Base-by-base conservation (phyloP, 2,329 filamentous ascomycete species). In the Ascochyta pisi region DNA sequence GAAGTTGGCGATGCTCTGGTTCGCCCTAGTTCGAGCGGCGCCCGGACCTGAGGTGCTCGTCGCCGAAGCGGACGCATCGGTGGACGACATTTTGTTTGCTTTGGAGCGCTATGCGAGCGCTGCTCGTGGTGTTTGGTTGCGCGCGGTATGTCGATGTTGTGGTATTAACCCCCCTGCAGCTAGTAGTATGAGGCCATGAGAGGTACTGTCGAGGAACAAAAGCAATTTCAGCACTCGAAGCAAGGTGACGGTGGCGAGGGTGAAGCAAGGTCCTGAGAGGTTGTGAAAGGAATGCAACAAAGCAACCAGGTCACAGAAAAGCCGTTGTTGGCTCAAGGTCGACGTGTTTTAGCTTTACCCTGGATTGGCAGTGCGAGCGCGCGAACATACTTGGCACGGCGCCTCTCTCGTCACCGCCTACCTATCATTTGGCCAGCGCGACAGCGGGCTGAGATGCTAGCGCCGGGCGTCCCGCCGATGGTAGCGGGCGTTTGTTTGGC, bases 1-100 rank as follows among this genome's bases (percentile, higher is more conserved):
- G 39, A 76, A 76, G 27, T 68, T 75, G 60, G 73, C 69, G 50
- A 75, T 74, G 55, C 71, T 75, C 58, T 73, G 70, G 49, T 73
- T 73, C 43, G 44, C 44, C 23, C 39, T 51, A 16, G 6, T 13
- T n/a, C 8, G 23, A 6, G 47, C 53, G 4, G 46, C 41, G 12
- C 31, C 45, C 16, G 51, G 16, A 19, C 52, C 49, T 5, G n/a
- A n/a, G 1, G 42, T 53, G 16, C 12, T 12, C 24, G 43, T 38
- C 43, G 31, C 16, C 29, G n/a, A 2, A 1, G 42, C 4, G n/a
- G 50, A 22, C 31, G 50, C 31, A 22, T 24, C 23, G 2, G 53
- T 51, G 19, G 16, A 9, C 26, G 53, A 51, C 53, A 56, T 56
- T 22, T 29, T 39, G 31, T 24, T 19, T 9, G 2, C 31, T 15